A percentile compares a stretch with the other conserved stretches of the same genome.
phyloP scores from a whole-genome alignment of 176 grass and related monocot genomes.

The Coix lacrymajobi region DNA sequence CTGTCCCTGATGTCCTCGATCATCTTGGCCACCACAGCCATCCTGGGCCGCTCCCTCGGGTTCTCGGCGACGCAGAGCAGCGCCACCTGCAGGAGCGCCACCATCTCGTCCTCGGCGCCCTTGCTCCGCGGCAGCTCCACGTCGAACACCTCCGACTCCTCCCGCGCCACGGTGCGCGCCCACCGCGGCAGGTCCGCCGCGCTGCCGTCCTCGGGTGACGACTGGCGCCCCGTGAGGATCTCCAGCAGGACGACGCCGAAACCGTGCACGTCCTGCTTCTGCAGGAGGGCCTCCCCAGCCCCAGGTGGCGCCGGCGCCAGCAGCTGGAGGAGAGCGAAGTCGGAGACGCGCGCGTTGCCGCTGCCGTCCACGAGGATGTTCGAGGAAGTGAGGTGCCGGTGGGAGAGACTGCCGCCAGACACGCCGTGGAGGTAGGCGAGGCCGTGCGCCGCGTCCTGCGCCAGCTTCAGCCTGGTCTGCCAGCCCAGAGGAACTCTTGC shows the following conservation, averaged over 20 bases:
- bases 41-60: slow-evolving; percentile 55
- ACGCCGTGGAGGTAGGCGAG: slow-evolving; percentile 70
- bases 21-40: slow-evolving; percentile 85
- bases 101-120: slow-evolving; percentile 81
- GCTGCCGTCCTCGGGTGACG: slow-evolving; percentile 27
- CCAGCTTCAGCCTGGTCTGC: slow-evolving; percentile 73
- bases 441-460: slow-evolving; percentile 67
- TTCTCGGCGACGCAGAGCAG: slow-evolving; percentile 66
- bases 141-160: slow-evolving; percentile 80
- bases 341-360: slow-evolving; percentile 54
- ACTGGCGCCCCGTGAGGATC: slow-evolving; percentile 57
- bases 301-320: slow-evolving; percentile 16
- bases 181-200: slow-evolving; percentile 45
- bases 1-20: slow-evolving; percentile 88
- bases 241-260: slow-evolving; percentile 82
- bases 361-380: slow-evolving; percentile 68
- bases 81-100: slow-evolving; percentile 84
- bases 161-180: slow-evolving; percentile 54
- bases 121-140: slow-evolving; percentile 56
- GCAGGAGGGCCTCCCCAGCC: background rate
- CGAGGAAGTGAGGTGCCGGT: slow-evolving; percentile 77
- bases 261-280: slow-evolving; percentile 56
- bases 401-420: slow-evolving; percentile 45
- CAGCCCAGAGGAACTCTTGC: slow-evolving; percentile 67
- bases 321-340: slow-evolving; percentile 77